phyloP scores from a whole-genome alignment of 306 rosid genomes.

The Citrullus amarus region DNA sequence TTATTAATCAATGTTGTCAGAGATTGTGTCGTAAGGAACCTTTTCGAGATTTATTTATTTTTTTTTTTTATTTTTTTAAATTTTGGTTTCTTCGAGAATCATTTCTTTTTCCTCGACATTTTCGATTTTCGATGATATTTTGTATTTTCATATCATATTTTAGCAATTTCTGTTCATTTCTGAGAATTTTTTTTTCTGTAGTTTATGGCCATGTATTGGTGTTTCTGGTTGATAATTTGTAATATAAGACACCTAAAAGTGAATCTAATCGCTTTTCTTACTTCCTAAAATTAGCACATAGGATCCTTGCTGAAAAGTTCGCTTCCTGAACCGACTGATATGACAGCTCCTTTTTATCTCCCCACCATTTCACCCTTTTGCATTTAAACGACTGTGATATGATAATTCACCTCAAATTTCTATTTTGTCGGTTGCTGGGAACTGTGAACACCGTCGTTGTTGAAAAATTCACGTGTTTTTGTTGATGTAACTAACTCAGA shows the following conservation, averaged over 20 bases:
- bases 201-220: background rate
- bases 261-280: background rate
- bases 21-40: background rate
- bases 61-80: too few species aligned
- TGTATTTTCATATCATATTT: background rate
- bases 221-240: background rate
- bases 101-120: background rate
- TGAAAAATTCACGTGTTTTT: constrained; percentile 10
- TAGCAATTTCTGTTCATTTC: background rate
- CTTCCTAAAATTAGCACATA: background rate
- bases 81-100: background rate
- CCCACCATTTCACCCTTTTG: background rate
- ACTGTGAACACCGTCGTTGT: constrained; percentile 9
- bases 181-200: background rate
- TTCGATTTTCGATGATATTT: background rate
- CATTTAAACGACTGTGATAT: background rate
- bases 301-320: background rate
- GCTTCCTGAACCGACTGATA: constrained; percentile 9
- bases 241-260: too few species aligned
- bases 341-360: constrained; percentile 17
- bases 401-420: constrained; percentile 7
- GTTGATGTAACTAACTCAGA: background rate
- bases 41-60: background rate
- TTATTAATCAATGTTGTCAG: background rate
- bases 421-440: constrained; percentile 17